phyloP scores from a whole-genome alignment of 148 eudicot species.

The Dianthus caryophyllus region DNA sequence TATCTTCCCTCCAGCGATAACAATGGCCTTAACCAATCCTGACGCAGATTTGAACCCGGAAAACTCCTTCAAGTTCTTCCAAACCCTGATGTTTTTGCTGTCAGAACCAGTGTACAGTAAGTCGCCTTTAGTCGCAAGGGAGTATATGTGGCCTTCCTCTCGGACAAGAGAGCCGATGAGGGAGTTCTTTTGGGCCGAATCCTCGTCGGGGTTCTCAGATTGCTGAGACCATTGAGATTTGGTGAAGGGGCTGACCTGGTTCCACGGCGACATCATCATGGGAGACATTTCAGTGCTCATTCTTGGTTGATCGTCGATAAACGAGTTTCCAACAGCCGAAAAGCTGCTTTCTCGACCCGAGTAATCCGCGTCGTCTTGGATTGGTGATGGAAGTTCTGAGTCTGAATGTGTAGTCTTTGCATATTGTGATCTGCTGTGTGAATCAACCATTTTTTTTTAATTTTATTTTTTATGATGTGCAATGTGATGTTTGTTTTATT shows the following conservation, averaged over 20 bases:
- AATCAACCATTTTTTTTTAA: slow-evolving; percentile 12
- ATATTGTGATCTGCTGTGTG: slow-evolving; percentile 19
- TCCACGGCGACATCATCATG: slow-evolving; percentile 77
- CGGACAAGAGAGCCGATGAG: slow-evolving; percentile 60
- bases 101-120: slow-evolving; percentile 68
- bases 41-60: slow-evolving; percentile 64
- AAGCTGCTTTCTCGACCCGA: slow-evolving; percentile 40
- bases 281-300: slow-evolving; percentile 53
- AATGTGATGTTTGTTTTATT: background rate
- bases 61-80: slow-evolving; percentile 62
- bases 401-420: slow-evolving; percentile 27
- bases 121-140: slow-evolving; percentile 51
- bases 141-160: slow-evolving; percentile 74
- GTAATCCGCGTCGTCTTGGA: slow-evolving; percentile 23
- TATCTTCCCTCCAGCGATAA: slow-evolving; percentile 48
- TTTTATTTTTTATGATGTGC: background rate
- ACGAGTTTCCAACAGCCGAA: slow-evolving; percentile 31
- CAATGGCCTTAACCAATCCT: slow-evolving; percentile 69
- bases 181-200: slow-evolving; percentile 20
- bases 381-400: slow-evolving; percentile 17
- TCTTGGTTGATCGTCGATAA: slow-evolving; percentile 28
- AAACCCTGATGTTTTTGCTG: slow-evolving; percentile 68
- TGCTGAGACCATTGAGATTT: slow-evolving; percentile 41
- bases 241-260: slow-evolving; percentile 42
- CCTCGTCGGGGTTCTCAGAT: slow-evolving; percentile 13